Evolutionary conservation across 1,284 basidiomycete genomes (phyloP).

Genomic region (Laetiporus sulphureus): DNA sequence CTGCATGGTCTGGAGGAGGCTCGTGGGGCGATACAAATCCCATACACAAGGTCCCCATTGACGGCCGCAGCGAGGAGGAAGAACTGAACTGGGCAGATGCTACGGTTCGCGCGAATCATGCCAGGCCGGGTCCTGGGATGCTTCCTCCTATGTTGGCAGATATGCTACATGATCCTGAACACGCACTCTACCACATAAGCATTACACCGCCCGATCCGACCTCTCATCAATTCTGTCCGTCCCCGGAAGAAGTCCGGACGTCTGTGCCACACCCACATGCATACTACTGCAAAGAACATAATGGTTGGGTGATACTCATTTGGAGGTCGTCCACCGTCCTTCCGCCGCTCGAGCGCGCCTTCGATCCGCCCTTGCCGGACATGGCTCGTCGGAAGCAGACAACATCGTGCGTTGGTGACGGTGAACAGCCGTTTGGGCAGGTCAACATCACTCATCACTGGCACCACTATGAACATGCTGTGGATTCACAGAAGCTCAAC

Average conservation of each 20-base stretch:
- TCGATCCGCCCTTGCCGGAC: conserved; percentile 45
- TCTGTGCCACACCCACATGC: conserved; percentile 74
- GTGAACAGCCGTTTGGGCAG: conserved; percentile 36
- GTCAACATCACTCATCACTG: conserved; percentile 74
- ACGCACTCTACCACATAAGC: conserved; percentile 59
- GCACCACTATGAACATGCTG: conserved; percentile 60
- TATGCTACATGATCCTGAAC: conserved; percentile 59
- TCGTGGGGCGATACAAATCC: conserved; percentile 14
- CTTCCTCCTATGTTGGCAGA: conserved; percentile 61
- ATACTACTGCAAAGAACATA: conserved; percentile 72
- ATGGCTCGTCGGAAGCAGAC: conserved; percentile 41
- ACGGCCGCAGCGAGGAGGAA: conserved; percentile 48
- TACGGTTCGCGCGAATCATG: conserved; percentile 31
- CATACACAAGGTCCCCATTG: conserved; percentile 35
- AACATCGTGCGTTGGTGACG: conserved; percentile 44
- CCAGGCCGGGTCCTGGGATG: conserved; percentile 61
- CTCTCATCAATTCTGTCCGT: conserved; percentile 29
- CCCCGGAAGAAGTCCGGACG: conserved; percentile 52
- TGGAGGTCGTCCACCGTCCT: conserved; percentile 57
- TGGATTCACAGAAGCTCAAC: conserved; percentile 57
- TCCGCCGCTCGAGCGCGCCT: conserved; percentile 47
- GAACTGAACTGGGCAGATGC: conserved; percentile 65
- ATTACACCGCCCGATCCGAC: conserved; percentile 30
- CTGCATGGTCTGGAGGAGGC: conserved; percentile 2
- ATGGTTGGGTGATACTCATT: conserved; percentile 69